phyloP scores from a whole-genome alignment of 2,329 filamentous ascomycete genomes.

The Fusarium torreyae region DNA sequence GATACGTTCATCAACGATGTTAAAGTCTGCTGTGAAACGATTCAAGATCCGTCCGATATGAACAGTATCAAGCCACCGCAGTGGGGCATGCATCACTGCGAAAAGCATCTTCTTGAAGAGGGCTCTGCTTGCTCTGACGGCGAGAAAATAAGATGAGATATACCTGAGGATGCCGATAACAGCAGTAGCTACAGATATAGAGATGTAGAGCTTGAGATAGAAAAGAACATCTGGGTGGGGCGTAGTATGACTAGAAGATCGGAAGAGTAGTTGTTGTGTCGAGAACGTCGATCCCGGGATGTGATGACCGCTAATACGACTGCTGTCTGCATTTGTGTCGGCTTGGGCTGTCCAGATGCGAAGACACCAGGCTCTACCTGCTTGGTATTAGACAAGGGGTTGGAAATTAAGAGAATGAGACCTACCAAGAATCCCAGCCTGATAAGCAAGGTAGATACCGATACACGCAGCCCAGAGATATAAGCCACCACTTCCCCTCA shows the following conservation, averaged over 20 bases:
- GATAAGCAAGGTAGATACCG: slow-evolving; percentile 66
- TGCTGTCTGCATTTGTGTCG: not conserved
- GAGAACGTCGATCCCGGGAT: slow-evolving; percentile 60
- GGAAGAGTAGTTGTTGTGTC: slow-evolving; percentile 60
- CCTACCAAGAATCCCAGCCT: slow-evolving; percentile 68
- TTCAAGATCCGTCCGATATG: slow-evolving; percentile 83
- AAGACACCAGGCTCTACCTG: slow-evolving; percentile 71
- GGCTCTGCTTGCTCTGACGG: slow-evolving; percentile 74
- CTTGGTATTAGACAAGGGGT: too few relatives aligned
- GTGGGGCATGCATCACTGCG: slow-evolving; percentile 76
- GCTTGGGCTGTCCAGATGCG: slow-evolving; percentile 69
- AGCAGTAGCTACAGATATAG: slow-evolving; percentile 73
- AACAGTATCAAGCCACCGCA: slow-evolving; percentile 85
- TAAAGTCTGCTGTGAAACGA: slow-evolving; percentile 83
- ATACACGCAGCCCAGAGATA: slow-evolving; percentile 70
- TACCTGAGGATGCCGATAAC: slow-evolving; percentile 73
- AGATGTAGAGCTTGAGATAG: slow-evolving; percentile 78
- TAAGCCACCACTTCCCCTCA: slow-evolving; percentile 71
- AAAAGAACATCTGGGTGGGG: slow-evolving; percentile 64
- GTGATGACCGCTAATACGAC: slow-evolving; percentile 46
- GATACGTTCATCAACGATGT: slow-evolving; percentile 77
- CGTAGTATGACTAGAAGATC: slow-evolving; percentile 53
- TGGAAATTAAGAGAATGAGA: slow-evolving; percentile 70
- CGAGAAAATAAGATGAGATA: slow-evolving; percentile 73
- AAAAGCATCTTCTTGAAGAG: slow-evolving; percentile 77